phyloP scores from a whole-genome alignment of 192 early-diverging fungal genomes.

The Dimargaris verticillata region DNA sequence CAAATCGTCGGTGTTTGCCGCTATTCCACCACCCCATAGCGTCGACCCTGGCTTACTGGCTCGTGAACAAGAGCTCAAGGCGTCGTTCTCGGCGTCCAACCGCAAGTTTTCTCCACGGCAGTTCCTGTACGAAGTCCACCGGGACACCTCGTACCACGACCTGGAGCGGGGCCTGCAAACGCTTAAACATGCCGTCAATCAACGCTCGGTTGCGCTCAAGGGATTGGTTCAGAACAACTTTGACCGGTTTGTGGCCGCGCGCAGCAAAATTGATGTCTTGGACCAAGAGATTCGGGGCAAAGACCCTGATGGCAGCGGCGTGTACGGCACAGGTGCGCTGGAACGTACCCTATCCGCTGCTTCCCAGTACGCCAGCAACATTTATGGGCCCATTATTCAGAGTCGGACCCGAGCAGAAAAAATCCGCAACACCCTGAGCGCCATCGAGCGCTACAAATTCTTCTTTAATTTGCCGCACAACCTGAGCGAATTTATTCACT shows the following conservation, averaged over 20 bases:
- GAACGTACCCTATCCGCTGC: constrained; percentile 47
- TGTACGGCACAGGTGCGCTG: constrained; percentile 67
- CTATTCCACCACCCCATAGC: not conserved
- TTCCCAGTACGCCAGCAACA: constrained; percentile 47
- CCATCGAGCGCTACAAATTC: constrained; percentile 93
- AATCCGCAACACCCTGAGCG: constrained; percentile 69
- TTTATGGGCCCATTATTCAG: constrained; percentile 77
- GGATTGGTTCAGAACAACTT: constrained; percentile 89
- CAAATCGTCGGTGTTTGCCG: not conserved
- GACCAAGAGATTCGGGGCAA: constrained; percentile 83
- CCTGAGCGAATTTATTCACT: constrained; percentile 63
- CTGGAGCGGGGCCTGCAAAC: constrained; percentile 56
- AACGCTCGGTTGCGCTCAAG: constrained; percentile 73
- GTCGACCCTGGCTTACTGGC: not conserved
- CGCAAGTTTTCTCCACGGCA: constrained; percentile 45
- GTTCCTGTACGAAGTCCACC: constrained; percentile 73
- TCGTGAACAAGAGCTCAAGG: constrained; percentile 3
- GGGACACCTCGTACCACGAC: constrained; percentile 68
- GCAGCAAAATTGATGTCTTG: constrained; percentile 84
- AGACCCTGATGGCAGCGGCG: constrained; percentile 60
- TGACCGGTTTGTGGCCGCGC: constrained; percentile 89
- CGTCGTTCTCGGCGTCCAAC: constrained; percentile 28
- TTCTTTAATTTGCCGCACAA: constrained; percentile 91
- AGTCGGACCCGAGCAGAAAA: constrained; percentile 73
- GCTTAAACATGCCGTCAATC: constrained; percentile 53